phyloP scores from a whole-genome alignment of 805 yeast species.

The Grigorovia yakushimaensis region DNA sequence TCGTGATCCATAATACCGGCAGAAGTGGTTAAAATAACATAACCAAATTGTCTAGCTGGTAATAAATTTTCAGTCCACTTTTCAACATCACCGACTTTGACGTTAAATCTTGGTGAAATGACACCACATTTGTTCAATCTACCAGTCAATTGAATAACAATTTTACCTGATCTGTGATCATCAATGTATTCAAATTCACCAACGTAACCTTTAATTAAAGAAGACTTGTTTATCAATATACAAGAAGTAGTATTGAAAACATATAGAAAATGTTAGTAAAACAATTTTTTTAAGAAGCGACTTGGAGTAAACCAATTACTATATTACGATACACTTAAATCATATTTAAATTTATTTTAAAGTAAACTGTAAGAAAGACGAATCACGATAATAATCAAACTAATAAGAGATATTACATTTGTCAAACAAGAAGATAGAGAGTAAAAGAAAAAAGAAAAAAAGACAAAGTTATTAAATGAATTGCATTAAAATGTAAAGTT shows the following conservation, averaged over 20 bases:
- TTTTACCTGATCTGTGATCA: slow-evolving; percentile 98
- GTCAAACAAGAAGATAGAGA: background rate
- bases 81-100: slow-evolving; percentile 88
- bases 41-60: slow-evolving; percentile 99
- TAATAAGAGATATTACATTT: background rate
- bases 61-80: slow-evolving; percentile 96
- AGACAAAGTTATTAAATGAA: background rate
- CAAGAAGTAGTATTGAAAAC: background rate
- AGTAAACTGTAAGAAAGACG: background rate
- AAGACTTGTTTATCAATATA: background rate
- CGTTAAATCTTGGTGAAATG: slow-evolving; percentile 96
- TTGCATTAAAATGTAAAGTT: background rate
- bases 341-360: too few relatives aligned
- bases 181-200: slow-evolving; percentile 97
- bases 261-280: background rate
- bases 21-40: slow-evolving; percentile 93
- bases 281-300: background rate
- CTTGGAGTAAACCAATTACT: background rate
- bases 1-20: slow-evolving; percentile 99
- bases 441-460: background rate
- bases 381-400: background rate
- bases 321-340: background rate
- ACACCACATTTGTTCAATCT: slow-evolving; percentile 98
- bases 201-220: slow-evolving; percentile 48
- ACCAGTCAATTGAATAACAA: slow-evolving; percentile 92